Evolutionary conservation across 2,329 filamentous ascomycete species (phyloP).

Genomic region (Penicillium decumbens): DNA sequence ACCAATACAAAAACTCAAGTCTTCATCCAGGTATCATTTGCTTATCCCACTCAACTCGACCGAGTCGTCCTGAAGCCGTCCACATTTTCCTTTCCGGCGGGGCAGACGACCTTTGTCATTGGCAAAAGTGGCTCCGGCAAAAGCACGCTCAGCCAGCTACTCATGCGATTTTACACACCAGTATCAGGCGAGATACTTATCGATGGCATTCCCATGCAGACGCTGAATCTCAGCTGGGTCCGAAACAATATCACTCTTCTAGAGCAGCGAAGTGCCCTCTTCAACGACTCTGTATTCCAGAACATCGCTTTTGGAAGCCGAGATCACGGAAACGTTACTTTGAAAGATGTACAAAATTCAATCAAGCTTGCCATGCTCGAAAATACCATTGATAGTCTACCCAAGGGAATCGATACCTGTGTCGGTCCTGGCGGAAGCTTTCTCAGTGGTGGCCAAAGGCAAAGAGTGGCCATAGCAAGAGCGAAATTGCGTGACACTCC

Average conservation of each 20-base stretch:
- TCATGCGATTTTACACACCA: slow-evolving; percentile 72
- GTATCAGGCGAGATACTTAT: slow-evolving; percentile 61
- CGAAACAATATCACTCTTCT: slow-evolving; percentile 72
- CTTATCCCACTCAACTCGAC: slow-evolving; percentile 68
- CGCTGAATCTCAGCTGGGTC: slow-evolving; percentile 66
- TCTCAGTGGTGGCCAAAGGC: slow-evolving; percentile 79
- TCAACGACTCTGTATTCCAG: slow-evolving; percentile 70
- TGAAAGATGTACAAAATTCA: slow-evolving; percentile 56
- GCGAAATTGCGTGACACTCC: slow-evolving; percentile 71
- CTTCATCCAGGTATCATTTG: slow-evolving; percentile 64
- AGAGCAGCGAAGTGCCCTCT: slow-evolving; percentile 75
- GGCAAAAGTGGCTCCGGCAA: slow-evolving; percentile 89
- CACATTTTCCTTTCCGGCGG: slow-evolving; percentile 65
- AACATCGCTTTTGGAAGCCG: slow-evolving; percentile 72
- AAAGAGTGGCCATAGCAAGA: slow-evolving; percentile 74
- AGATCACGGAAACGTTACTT: slow-evolving; percentile 47
- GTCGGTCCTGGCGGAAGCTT: slow-evolving; percentile 65
- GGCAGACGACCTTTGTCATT: slow-evolving; percentile 73
- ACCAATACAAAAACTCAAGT: neutral
- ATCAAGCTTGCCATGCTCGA: slow-evolving; percentile 66
- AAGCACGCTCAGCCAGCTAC: slow-evolving; percentile 76
- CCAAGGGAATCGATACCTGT: slow-evolving; percentile 65
- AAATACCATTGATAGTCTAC: slow-evolving; percentile 61
- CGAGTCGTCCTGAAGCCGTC: slow-evolving; percentile 57
- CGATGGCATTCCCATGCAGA: slow-evolving; percentile 60